phyloP scores from a whole-genome alignment of 2,329 filamentous ascomycete species.

The Davidsoniella australis region DNA sequence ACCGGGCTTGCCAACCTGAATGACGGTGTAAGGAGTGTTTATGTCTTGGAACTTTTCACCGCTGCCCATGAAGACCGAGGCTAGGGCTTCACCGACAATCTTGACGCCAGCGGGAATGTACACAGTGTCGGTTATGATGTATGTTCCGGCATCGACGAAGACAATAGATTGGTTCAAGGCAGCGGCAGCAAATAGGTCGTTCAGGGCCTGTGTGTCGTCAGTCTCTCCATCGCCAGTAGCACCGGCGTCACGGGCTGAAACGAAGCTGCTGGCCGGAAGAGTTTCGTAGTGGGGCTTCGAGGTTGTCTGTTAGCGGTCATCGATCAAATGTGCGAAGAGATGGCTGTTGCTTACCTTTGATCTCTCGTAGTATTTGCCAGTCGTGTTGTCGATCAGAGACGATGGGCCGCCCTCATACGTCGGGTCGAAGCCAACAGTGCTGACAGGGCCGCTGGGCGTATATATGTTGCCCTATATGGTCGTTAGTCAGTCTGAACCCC shows the following conservation, averaged over 20 bases:
- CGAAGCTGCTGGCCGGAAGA: slow-evolving; percentile 39
- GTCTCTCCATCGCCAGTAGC: slow-evolving; percentile 56
- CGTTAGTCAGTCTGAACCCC: not conserved
- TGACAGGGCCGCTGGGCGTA: slow-evolving; percentile 25
- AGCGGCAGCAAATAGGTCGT: slow-evolving; percentile 41
- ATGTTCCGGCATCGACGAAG: slow-evolving; percentile 45
- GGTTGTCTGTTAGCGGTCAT: not conserved
- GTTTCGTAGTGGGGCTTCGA: slow-evolving; percentile 50
- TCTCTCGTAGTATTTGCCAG: slow-evolving; percentile 44
- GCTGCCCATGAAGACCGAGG: slow-evolving; percentile 35
- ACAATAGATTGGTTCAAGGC: slow-evolving; percentile 36
- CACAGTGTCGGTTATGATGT: slow-evolving; percentile 39
- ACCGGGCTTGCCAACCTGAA: slow-evolving; percentile 47
- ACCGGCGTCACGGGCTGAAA: slow-evolving; percentile 50
- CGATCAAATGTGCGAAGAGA: not conserved
- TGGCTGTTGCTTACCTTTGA: slow-evolving; percentile 31
- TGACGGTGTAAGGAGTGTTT: slow-evolving; percentile 42
- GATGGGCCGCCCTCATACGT: slow-evolving; percentile 30
- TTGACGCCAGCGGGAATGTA: slow-evolving; percentile 30
- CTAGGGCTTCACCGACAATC: slow-evolving; percentile 43
- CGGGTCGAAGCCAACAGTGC: slow-evolving; percentile 30
- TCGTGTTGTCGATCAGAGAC: slow-evolving; percentile 32
- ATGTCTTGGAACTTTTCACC: slow-evolving; percentile 40
- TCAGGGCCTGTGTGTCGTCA: slow-evolving; percentile 58
- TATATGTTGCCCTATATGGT: slow-evolving; percentile 47